Evolutionary conservation across 345 rosid genomes (phyloP), one percentile per base, ranked within the genome.

Genomic region (Salix brachista): DNA sequence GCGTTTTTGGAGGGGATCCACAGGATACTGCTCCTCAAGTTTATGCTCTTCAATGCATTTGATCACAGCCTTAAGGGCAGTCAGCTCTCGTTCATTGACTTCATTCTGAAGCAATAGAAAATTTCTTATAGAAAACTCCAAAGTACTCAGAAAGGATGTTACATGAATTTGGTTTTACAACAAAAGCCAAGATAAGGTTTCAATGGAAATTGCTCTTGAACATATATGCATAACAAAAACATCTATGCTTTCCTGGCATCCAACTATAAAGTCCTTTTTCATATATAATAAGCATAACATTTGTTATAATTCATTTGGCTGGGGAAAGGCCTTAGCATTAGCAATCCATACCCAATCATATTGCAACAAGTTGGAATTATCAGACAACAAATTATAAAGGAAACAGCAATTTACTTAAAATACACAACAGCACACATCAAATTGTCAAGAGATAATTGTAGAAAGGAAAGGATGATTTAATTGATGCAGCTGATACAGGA

Each of bases 1-100:
- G 67, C 88, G 85, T 72, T 89, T 88, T 64, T 91, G 92, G 74
- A 96, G 94, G 19, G 88, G 85, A 46, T 89, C 97, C 23, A 77
- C 77, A 19, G 94, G 92, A 81, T 87, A 96, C 73, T 86, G 95
- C 82, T 85, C 97, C 88, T 94, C 97, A 25, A 96, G 93, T 84
- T 80, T 92, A 77, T 91, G 97, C 83, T 96, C 99, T 78, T 96
- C 98, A n/a, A 96, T 84, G 89, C 99, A 92, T 83, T 92, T 96
- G 66, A 92, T 87, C 76, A 92, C 94, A 8, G 92, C 87, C 80
- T 92, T 96, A 5, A 94, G 90, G 23, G 96, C 92, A 77, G 90
- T 68, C 75, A 91, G 90, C 89, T 96, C 99, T 50, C 93, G 81
- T 67, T 96, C 99, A 74, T 78, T 90, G 80, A 90, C 91, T 73